Evolutionary conservation across 805 yeast genomes (phyloP).

Genomic region (Starmerella geochares): DNA sequence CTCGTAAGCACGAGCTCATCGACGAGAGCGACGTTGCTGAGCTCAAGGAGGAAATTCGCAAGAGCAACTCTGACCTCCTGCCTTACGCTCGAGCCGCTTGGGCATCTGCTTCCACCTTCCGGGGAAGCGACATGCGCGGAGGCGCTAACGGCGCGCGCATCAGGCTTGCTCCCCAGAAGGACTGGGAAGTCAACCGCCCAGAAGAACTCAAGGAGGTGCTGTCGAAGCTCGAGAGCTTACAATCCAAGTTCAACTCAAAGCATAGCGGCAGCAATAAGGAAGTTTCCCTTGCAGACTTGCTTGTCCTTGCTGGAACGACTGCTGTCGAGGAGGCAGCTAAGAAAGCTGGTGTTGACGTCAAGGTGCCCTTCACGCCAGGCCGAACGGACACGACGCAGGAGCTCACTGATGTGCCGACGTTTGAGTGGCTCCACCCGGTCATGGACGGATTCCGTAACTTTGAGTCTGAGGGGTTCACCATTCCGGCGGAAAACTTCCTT

Average conservation of each 20-base stretch:
- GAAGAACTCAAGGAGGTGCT: constrained; percentile 18
- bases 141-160: constrained; percentile 24
- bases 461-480: constrained; percentile 16
- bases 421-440: constrained; percentile 22
- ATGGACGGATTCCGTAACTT: constrained; percentile 23
- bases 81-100: constrained; percentile 22
- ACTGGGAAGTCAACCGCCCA: constrained; percentile 24
- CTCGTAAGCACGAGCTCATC: background rate
- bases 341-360: constrained; percentile 12
- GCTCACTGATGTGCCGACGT: constrained; percentile 17
- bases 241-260: constrained; percentile 12
- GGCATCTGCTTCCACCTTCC: constrained; percentile 22
- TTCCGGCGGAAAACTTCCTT: constrained; percentile 19
- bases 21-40: constrained; percentile 4
- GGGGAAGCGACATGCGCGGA: constrained; percentile 21
- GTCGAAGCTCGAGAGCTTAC: constrained; percentile 10
- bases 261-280: constrained; percentile 5
- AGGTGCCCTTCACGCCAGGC: constrained; percentile 23
- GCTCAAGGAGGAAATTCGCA: constrained; percentile 3
- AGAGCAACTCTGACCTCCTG: constrained; percentile 4
- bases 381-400: constrained; percentile 18
- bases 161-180: constrained; percentile 18
- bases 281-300: constrained; percentile 20
- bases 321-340: constrained; percentile 20
- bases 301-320: constrained; percentile 20